Base-by-base conservation (phyloP, 768 basidiomycete species). In the Gloeostereum incarnatum region DNA sequence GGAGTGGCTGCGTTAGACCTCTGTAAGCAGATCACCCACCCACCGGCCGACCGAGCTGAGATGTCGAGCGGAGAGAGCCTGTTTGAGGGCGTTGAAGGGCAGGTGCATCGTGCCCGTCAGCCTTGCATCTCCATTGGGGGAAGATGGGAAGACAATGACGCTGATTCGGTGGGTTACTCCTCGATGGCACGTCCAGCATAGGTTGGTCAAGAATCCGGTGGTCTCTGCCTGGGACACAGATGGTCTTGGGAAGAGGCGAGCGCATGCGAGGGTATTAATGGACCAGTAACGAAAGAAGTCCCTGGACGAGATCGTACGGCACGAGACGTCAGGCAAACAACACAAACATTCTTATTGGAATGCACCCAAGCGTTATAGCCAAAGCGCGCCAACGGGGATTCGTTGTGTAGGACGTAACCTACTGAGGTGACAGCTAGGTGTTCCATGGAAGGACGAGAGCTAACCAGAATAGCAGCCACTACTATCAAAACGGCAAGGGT, bases 31-130 rank as follows among this genome's bases (percentile, higher is more conserved):
- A 56, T 92, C 33, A 87, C 76, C 1, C 86, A 96, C 54, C 74
- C 78, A n/a, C n/a, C n/a, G n/a, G 62, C 66, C 71, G 54, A 91
- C 90, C 0, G 69, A 78, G 33, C 89, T 81, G 81, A 62, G 53
- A 39, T 88, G 83, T 50, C 62, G 71, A 18, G 90, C 91, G 2
- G 96, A 99, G 59, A 75, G 96, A 10, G 86, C 83, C 1, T 83
- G 86, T 58, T 65, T 98, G 46, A 69, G 82, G n/a, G 80, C 82
- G 17, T 67, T 98, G 37, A 96, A 98, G 59, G 96, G 96, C 20
- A 96, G 96, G 19, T 99, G 96, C 61, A 92, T 88, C 44, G 93
- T 99, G 0, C 94, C 94, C 2, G 92, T 99, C 11, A 93, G 93
- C 3, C 81, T 89, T 19, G 63, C 68, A 36, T 79, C 76, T 20